Evolutionary conservation across 2,329 filamentous ascomycete species (phyloP), one percentile per base, ranked within the genome.

Genomic region (Fusarium phyllophilum): DNA sequence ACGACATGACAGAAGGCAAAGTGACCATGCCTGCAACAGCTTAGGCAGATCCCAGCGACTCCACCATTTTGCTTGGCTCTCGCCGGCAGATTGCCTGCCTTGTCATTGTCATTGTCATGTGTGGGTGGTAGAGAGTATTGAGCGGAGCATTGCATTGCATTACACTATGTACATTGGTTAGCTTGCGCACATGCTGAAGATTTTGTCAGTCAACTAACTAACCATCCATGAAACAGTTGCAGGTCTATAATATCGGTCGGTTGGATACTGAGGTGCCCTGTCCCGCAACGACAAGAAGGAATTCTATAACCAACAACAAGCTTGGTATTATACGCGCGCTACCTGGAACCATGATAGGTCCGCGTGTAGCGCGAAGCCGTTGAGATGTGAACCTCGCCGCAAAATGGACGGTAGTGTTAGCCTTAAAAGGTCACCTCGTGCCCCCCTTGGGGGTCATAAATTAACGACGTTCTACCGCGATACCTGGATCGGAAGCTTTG

Each of bases 341-440:
- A 56, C 58, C 58, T 36, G 41, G 56, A 59, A 51, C 33, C 48
- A 34, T 72, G 66, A 69, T 68, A 73, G 54, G 59, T 52, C 69
- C 69, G 69, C 70, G 65, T 61, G 69, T 73, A 73, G 56, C 59
- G 70, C 52, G 70, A 66, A 39, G 56, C 70, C 69, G 65, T 70
- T 73, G 60, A 70, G 45, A 54, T 58, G 34, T 46, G 58, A 48
- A 60, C 62, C 44, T 64, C 42, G 58, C 26, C 64, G 44, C 57
- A 56, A 56, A 66, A 62, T 24, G 39, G 38, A 46, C 36, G 36
- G 46, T 41, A 59, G 58, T 70, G 64, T 62, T 70, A 46, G 70
- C 59, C 66, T 66, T 60, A 39, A 63, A 42, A 49, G 61, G 38
- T 55, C 64, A 39, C 57, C 42, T 55, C 56, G 49, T 44, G 60